These are phyloP conservation scores for Pholiota microspora DNA, from an alignment of 768 basidiomycete species.

Conservation along the genomic window DNA sequence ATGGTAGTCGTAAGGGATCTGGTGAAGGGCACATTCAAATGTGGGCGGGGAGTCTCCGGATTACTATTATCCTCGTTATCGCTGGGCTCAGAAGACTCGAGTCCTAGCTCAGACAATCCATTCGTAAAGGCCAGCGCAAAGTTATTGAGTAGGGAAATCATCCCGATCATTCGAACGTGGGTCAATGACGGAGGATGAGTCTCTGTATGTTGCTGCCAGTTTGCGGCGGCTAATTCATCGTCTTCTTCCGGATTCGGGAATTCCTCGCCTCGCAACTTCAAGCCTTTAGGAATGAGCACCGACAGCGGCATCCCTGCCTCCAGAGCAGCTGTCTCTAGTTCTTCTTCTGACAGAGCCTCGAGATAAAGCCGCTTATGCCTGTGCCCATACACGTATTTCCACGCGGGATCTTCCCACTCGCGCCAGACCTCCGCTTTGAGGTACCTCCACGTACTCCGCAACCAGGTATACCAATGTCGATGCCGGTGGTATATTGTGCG, in stretches of 20 bases:
- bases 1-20: conserved; percentile 17
- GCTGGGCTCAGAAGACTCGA: background rate
- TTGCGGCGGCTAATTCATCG: background rate
- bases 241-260: conserved; percentile 14
- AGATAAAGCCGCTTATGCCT: conserved; percentile 62
- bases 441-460: conserved; percentile 11
- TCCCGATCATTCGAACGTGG: conserved; percentile 54
- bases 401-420: conserved; percentile 21
- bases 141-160: conserved; percentile 53
- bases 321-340: conserved; percentile 61
- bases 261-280: conserved; percentile 20
- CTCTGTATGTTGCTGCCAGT: background rate
- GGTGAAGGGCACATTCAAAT: conserved; percentile 12
- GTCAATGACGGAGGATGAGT: conserved; percentile 39
- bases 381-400: conserved; percentile 29
- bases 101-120: background rate
- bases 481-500: conserved; percentile 4
- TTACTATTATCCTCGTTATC: conserved; percentile 3
- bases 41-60: conserved; percentile 8
- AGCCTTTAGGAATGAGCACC: conserved; percentile 43
- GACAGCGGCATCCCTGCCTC: conserved; percentile 66
- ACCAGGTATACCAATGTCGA: conserved; percentile 16
- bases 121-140: conserved; percentile 38
- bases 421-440: conserved; percentile 15
- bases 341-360: conserved; percentile 49